Percentiles rank a stretch among this genome's conserved stretches.
phyloP scores from a whole-genome alignment of 129 eudicot species.

The Solidago caesia region DNA sequence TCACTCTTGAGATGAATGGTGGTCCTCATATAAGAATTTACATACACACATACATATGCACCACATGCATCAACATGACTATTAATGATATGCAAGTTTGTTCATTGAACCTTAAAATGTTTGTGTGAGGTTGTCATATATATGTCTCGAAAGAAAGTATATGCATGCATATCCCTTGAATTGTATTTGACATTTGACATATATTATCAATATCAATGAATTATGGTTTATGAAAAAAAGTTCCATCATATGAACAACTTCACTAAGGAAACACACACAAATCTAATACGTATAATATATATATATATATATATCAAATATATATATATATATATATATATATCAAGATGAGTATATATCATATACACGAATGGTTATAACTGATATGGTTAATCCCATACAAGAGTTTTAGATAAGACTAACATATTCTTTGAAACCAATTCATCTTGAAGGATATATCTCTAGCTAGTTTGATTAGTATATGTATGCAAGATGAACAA shows the following conservation, averaged over 20 bases:
- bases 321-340: neutral
- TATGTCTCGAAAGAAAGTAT: neutral
- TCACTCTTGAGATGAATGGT: slow-evolving; percentile 28
- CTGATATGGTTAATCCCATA: too few species aligned
- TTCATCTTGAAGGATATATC: too few species aligned
- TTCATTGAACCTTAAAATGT: neutral
- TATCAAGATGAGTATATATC: neutral
- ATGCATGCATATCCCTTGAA: neutral
- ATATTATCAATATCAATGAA: neutral
- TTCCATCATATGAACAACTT: neutral
- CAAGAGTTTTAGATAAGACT: too few species aligned
- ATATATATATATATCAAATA: neutral
- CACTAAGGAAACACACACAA: neutral
- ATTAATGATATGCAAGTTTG: slow-evolving; percentile 10
- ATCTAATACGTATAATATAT: neutral
- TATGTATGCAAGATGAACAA: slow-evolving; percentile 3
- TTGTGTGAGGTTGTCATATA: slow-evolving; percentile 3
- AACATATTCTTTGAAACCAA: neutral
- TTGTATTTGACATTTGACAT: neutral
- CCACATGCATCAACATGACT: slow-evolving; percentile 29
- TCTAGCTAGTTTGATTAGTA: too few species aligned
- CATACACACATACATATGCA: slow-evolving; percentile 1
- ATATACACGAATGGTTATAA: neutral
- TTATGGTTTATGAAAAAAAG: neutral
- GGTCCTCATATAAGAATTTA: slow-evolving; percentile 13